These are phyloP conservation scores for Vitis vinifera DNA, from an alignment of 164 flowering plant species.

Conservation along the genomic window ASM3070453v1 NC_081815.1:19416501-19417000, in stretches of 20 bases:
- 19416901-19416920: slow-evolving; percentile 20
- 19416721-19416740: slow-evolving; percentile 15
- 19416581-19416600: slow-evolving; percentile 14
- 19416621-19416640: slow-evolving; percentile 16
- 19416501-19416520: not conserved
- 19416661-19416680: slow-evolving; percentile 23
- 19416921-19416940: slow-evolving; percentile 26
- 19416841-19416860: no score
- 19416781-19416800: not conserved
- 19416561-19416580: slow-evolving; percentile 17
- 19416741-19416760: slow-evolving; percentile 20
- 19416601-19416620: slow-evolving; percentile 24
- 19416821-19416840: no score
- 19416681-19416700: slow-evolving; percentile 4
- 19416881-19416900: slow-evolving; percentile 14
- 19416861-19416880: no score
- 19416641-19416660: slow-evolving; percentile 16
- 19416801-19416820: not conserved
- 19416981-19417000: slow-evolving; percentile 20
- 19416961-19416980: slow-evolving; percentile 23
- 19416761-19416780: no score
- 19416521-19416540: not conserved
- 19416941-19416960: slow-evolving; percentile 32
- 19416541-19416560: not conserved
- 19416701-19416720: not conserved